Evolutionary conservation across 805 yeast species (phyloP).

Genomic region (Geotrichum ghanense): DNA sequence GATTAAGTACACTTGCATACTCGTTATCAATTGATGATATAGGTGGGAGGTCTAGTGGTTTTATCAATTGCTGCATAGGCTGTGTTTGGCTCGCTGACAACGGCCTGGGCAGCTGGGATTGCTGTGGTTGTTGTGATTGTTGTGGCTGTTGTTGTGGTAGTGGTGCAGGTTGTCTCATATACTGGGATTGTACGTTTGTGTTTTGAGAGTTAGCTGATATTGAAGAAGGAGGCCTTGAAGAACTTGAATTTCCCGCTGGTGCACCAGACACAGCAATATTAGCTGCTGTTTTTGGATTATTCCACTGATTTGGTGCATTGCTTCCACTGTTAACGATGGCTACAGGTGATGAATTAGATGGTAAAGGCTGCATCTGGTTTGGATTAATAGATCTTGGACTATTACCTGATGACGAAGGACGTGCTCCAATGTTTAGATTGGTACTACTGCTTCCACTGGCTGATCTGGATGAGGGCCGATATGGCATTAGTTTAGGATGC

Average conservation of each 20-base stretch:
- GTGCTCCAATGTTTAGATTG: neutral
- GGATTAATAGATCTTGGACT: neutral
- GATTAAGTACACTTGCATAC: slow-evolving; percentile 33
- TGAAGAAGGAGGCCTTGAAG: neutral
- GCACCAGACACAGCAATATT: neutral
- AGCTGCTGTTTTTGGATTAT: neutral
- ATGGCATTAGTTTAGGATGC: slow-evolving; percentile 62
- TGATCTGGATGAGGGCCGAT: slow-evolving; percentile 19
- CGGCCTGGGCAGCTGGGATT: slow-evolving; percentile 4
- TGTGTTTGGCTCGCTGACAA: slow-evolving; percentile 8
- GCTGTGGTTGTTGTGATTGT: neutral
- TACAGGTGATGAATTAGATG: slow-evolving; percentile 4
- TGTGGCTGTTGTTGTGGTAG: neutral
- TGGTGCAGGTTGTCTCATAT: neutral
- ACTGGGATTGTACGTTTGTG: neutral
- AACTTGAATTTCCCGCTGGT: neutral
- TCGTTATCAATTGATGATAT: slow-evolving; percentile 36
- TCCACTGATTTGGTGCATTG: too few relatives aligned
- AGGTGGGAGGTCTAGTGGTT: slow-evolving; percentile 30
- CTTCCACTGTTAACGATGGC: neutral
- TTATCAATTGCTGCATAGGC: slow-evolving; percentile 22
- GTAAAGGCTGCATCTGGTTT: slow-evolving; percentile 2
- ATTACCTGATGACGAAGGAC: slow-evolving; percentile 17
- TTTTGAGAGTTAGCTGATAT: neutral
- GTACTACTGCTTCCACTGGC: slow-evolving; percentile 6